Conservation (phyloP, 495 filamentous ascomycete genomes). For the Aspergillus avenaceus region DNA sequence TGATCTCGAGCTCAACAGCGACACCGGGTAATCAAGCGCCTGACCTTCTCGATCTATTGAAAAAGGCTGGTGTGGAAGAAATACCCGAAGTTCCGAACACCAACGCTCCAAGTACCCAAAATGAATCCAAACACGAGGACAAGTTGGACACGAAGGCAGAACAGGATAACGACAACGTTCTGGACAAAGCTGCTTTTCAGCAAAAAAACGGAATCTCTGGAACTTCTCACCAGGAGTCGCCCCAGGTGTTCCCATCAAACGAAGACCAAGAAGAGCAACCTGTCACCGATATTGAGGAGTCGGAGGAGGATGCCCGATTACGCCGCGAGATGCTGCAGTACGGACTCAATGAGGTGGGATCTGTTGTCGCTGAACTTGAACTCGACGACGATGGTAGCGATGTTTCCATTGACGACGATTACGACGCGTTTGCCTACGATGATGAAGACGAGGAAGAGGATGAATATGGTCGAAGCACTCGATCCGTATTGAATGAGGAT, state of each 20-base stretch:
- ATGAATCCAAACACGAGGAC: neutral
- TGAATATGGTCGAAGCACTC: constrained; percentile 63
- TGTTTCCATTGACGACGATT: constrained; percentile 52
- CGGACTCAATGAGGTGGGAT: constrained; percentile 74
- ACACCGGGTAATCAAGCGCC: constrained; percentile 57
- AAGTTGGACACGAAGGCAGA: neutral
- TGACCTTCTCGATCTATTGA: constrained; percentile 60
- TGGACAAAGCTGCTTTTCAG: neutral
- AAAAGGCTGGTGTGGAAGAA: constrained; percentile 64
- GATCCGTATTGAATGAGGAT: constrained; percentile 60
- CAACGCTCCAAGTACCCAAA: too few species aligned
- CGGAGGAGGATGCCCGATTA: constrained; percentile 71
- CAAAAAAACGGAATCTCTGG: neutral
- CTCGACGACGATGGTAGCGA: constrained; percentile 67
- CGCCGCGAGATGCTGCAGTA: constrained; percentile 93
- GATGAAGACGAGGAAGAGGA: constrained; percentile 60
- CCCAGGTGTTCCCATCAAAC: too few species aligned
- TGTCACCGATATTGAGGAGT: constrained; percentile 55
- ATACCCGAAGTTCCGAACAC: constrained; percentile 27
- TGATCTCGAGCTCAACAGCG: constrained; percentile 61
- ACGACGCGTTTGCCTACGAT: constrained; percentile 45
- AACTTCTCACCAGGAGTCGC: constrained; percentile 4
- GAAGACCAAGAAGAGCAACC: constrained; percentile 25
- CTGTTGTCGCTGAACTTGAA: constrained; percentile 89
- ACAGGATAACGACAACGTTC: neutral